Evolutionary conservation across 768 basidiomycete genomes (phyloP), one percentile per base, ranked within the genome.

Genomic region (Coprinopsis cinerea): DNA sequence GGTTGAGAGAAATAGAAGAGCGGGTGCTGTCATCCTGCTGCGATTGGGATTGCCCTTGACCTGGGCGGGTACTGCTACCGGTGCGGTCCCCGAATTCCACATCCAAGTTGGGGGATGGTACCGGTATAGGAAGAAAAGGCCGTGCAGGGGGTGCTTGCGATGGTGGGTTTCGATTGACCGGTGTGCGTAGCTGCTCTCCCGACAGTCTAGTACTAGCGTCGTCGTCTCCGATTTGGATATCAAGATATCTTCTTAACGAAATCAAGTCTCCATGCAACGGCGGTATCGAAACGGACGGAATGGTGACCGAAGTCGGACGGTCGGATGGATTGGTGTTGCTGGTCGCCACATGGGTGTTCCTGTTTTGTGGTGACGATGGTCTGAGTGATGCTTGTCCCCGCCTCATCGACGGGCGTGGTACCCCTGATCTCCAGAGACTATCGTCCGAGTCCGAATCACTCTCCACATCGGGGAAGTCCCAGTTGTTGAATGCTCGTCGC

Each of bases 91-190:
- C 18, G 25, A 43, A 43, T 10, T 26, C 20, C 42, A 48, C n/a
- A 40, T 48, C 47, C 10, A 48, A 48, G 22, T 28, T 26, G 4
- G 47, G 47, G 1, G 47, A 48, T 11, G 47, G 47, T 15, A 27
- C 34, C 4, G 47, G 47, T 9, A 17, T 17, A 22, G 47, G 47
- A n/a, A 48, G 36, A 36, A 24, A 48, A 26, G 35, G 28, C 3
- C 5, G 44, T 32, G 9, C 30, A 7, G 30, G 11, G 5, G 35
- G 36, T 18, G 22, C 13, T 45, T 34, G 44, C 6, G 14, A 23
- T n/a, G 0, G 47, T 22, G 17, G 35, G n/a, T n/a, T n/a, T 32
- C 10, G 47, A 3, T 23, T n/a, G 11, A 24, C 15, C 18, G 24
- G 17, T 14, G 1, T 39, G 36, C 36, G 36, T 18, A 9, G 36